Evolutionary conservation across 345 rosid genomes (phyloP).

Genomic region (Anacardium occidentale): DNA sequence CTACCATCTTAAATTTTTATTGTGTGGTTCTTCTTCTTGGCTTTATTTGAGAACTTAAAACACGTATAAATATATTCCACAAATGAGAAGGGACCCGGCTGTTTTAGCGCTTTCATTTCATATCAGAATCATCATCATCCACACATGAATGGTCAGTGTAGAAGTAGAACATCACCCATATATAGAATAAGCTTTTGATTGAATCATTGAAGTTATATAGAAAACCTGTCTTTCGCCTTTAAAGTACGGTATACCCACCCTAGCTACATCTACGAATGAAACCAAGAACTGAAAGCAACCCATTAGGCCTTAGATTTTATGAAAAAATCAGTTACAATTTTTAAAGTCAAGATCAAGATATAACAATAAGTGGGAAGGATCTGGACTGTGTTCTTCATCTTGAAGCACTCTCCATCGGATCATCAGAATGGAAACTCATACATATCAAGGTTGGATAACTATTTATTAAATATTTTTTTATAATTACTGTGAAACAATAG

Average conservation of each 20-base stretch:
- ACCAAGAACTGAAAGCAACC: not conserved
- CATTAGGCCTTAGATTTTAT: too few species aligned
- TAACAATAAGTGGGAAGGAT: too few species aligned
- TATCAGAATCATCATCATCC: not conserved
- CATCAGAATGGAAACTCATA: too few species aligned
- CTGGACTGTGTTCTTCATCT: too few species aligned
- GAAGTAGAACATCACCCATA: not conserved
- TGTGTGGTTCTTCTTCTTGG: conserved; percentile 9
- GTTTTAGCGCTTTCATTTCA: not conserved
- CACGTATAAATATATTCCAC: not conserved
- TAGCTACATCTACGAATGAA: not conserved
- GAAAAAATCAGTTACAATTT: too few species aligned
- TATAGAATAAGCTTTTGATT: not conserved
- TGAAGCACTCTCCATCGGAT: too few species aligned
- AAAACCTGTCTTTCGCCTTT: not conserved
- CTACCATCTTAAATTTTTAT: not conserved
- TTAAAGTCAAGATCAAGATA: too few species aligned
- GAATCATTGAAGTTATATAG: not conserved
- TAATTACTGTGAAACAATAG: too few species aligned
- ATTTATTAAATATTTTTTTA: too few species aligned
- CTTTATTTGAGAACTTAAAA: not conserved
- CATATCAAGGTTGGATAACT: too few species aligned
- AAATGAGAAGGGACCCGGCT: not conserved
- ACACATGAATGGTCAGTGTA: conserved; percentile 14
- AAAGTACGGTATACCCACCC: not conserved